Evolutionary conservation across 2,329 filamentous ascomycete species (phyloP).

Genomic region (Didymella sp.): DNA sequence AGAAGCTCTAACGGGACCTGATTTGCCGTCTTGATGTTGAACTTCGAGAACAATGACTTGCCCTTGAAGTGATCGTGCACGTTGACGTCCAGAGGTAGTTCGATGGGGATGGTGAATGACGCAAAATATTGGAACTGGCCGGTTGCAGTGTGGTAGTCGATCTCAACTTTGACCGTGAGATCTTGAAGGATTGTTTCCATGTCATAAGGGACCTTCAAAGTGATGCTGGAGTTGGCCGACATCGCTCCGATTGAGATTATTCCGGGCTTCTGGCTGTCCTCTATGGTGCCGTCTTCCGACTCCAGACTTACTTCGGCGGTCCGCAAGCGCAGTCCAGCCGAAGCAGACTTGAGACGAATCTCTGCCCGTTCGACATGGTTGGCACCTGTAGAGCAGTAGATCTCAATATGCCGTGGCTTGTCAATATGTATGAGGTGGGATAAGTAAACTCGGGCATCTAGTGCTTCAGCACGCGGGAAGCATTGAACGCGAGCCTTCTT

Average conservation of each 20-base stretch:
- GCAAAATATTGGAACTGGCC: slow-evolving; percentile 71
- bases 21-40: slow-evolving; percentile 85
- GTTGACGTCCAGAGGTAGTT: slow-evolving; percentile 88
- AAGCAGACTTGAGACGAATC: slow-evolving; percentile 64
- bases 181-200: slow-evolving; percentile 77
- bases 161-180: slow-evolving; percentile 77
- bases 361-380: slow-evolving; percentile 65
- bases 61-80: slow-evolving; percentile 96
- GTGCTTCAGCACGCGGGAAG: slow-evolving; percentile 72
- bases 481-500: slow-evolving; percentile 69
- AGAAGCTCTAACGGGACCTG: slow-evolving; percentile 76
- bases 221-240: slow-evolving; percentile 56
- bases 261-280: slow-evolving; percentile 55
- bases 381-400: slow-evolving; percentile 75
- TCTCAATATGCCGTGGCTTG: slow-evolving; percentile 76
- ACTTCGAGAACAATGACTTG: slow-evolving; percentile 80
- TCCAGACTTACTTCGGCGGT: slow-evolving; percentile 58
- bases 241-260: slow-evolving; percentile 57
- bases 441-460: slow-evolving; percentile 71
- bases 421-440: slow-evolving; percentile 80
- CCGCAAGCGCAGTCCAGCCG: slow-evolving; percentile 65
- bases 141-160: slow-evolving; percentile 72
- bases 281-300: slow-evolving; percentile 52
- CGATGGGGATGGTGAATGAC: slow-evolving; percentile 70
- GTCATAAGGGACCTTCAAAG: slow-evolving; percentile 78